Percentiles rank a stretch among this genome's conserved stretches.
Conservation (phyloP, 192 early-diverging fungal genomes). For the Backusella luteola region DNA sequence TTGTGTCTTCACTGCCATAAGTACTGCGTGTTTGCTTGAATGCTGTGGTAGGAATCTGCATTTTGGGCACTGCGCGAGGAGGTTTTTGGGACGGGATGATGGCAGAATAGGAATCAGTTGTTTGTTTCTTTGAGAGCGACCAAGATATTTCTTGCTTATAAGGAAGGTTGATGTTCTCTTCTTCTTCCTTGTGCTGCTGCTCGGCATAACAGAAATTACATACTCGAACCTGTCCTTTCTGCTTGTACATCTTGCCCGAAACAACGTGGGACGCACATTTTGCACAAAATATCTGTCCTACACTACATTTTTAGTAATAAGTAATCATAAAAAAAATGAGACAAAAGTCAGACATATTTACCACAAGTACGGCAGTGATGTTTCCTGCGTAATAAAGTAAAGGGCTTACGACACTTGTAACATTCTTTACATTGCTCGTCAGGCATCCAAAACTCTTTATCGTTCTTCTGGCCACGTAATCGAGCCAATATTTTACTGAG, state of each 20-base stretch:
- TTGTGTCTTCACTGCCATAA: constrained; percentile 31
- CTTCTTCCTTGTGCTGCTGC: constrained; percentile 43
- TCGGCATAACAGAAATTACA: constrained; percentile 64
- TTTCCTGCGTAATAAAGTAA: constrained; percentile 66
- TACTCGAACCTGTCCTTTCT: constrained; percentile 68
- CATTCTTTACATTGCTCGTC: constrained; percentile 82
- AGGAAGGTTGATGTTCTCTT: background rate
- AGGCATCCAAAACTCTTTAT: constrained; percentile 78
- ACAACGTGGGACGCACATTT: constrained; percentile 72
- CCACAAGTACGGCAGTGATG: constrained; percentile 87
- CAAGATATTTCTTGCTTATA: background rate
- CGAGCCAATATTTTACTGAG: constrained; percentile 48
- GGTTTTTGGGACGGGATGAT: constrained; percentile 33
- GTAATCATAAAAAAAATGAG: background rate
- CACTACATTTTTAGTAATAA: constrained; percentile 2
- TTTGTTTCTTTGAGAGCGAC: background rate
- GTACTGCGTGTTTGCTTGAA: constrained; percentile 24
- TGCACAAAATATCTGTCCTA: constrained; percentile 73
- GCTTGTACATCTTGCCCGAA: constrained; percentile 62
- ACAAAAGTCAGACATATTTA: constrained; percentile 27
- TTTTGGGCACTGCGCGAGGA: constrained; percentile 26
- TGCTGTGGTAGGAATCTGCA: constrained; percentile 39
- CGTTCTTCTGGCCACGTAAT: constrained; percentile 52
- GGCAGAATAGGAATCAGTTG: constrained; percentile 3
- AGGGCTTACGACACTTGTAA: constrained; percentile 75